A percentile compares a stretch with the other conserved stretches of the same genome.
phyloP scores from a whole-genome alignment of 371 early-diverging fungal species.

The Mucor racemosus region DNA sequence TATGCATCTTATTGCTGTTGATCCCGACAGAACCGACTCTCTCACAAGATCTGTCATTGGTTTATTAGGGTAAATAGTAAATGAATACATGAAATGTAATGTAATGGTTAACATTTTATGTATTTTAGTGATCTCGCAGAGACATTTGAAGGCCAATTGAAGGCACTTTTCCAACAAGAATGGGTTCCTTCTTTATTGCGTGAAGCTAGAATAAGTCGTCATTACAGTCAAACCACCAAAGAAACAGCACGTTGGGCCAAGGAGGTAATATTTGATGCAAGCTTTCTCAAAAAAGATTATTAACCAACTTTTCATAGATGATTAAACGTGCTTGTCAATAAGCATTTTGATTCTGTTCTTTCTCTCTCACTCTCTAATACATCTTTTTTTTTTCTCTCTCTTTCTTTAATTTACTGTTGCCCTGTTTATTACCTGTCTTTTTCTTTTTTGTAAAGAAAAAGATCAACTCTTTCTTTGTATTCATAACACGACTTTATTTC shows the following conservation, averaged over 20 bases:
- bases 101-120: not conserved
- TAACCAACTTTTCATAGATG: conserved; percentile 19
- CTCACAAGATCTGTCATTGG: conserved; percentile 81
- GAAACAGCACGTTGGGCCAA: conserved; percentile 87
- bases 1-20: conserved; percentile 66
- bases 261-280: conserved; percentile 39
- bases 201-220: conserved; percentile 74
- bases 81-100: not conserved
- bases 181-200: conserved; percentile 74
- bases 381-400: conserved; percentile 8
- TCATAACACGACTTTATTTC: conserved; percentile 7
- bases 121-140: conserved; percentile 71
- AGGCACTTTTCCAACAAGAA: conserved; percentile 59
- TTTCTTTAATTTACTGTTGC: conserved; percentile 7
- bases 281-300: not conserved
- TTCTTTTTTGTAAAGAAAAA: not conserved
- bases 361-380: conserved; percentile 5
- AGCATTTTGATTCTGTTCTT: not conserved
- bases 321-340: conserved; percentile 35
- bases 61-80: conserved; percentile 68
- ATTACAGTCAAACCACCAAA: conserved; percentile 63
- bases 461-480: conserved; percentile 5
- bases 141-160: conserved; percentile 77
- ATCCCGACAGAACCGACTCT: conserved; percentile 63
- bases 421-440: conserved; percentile 7